Base-by-base conservation (phyloP, 2,329 filamentous ascomycete species). In the Diaporthe batatas region DNA sequence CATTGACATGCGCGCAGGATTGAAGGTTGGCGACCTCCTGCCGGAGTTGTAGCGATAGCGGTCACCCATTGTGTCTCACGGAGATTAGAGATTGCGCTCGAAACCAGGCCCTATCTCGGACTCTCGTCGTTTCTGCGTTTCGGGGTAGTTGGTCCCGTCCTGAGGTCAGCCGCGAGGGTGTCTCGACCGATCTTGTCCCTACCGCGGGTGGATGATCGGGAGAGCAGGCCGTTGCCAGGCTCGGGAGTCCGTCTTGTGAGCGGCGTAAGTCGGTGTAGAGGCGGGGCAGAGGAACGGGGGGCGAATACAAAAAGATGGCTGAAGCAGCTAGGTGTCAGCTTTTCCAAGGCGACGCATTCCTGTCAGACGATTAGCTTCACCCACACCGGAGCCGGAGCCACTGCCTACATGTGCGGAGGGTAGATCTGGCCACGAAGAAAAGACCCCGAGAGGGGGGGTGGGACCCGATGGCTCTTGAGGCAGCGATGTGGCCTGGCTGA, bases 1-100 rank as follows among this genome's bases (percentile, higher is more conserved):
- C 79, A 90, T 80, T 36, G 88, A 90, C 64, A 86, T 81, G 72
- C 88, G 85, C 71, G 86, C 88, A 62, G 88, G 87, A 76, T 86
- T 87, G 79, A 81, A 81, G 12, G 81, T 78, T 73, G 83, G 82
- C 72, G 87, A 85, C 74, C 86, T 83, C 72, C 83, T 83, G 73
- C 85, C 80, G 67, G 81, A 79, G 68, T 47, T 55, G 68, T 84
- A 82, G 73, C 81, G 83, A 78, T 86, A 85, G 75, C 86, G 84
- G 78, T 88, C 86, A 68, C 83, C 78, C 87, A 89, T 89, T 55
- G 74, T 81, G 79, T 77, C 12, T 25, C 29, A 72, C 42, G 18
- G 57, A 29, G 6, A 4, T 34, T 12, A 51, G 42, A 6, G 5
- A 29, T n/a, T 29, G 55, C 29, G 36, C 34, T 58, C 18, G 18